Evolutionary conservation across 306 rosid genomes (phyloP), one percentile per base, ranked within the genome.

Genomic region (Pyrus pyrifolia): DNA sequence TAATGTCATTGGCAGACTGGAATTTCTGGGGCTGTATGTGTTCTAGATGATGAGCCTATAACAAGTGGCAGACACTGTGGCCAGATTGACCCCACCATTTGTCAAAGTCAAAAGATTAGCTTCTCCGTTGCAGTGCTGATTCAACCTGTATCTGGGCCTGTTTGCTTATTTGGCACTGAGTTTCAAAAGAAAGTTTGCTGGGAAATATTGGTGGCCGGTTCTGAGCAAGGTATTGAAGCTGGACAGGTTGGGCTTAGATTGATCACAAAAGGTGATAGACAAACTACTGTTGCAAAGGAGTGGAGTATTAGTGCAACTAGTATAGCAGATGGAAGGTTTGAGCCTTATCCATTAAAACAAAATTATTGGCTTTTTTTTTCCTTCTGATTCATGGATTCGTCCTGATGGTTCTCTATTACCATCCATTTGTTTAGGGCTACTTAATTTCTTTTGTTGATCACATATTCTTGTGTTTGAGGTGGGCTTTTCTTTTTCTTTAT

Each of bases 221-320:
- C 97, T 70, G 99, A 96, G 83, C 99, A 96, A 86, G 99, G 98
- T 67, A 90, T 92, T 76, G 99, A 96, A 83, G 99, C 99, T 68
- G 99, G 99, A 74, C 99, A 92, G 86, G 99, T 96, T 86, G 99
- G 98, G 80, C 93, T 96, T 78, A 81, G 99, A 86, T 87, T 96
- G 86, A 96, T 96, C 79, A 92, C 97, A 33, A 92, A 96, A 84
- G 96, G 99, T 71, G 99, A 96, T 79, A 92, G 98, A 77, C 99
- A 96, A 78, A 91, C 96, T 67, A 96, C 96, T 45, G 97, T 89
- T 60, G 91, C 94, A 67, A 96, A 85, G 84, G 99, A 96, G 76
- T 96, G 99, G 99, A 92, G 97, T 81, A 88, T 96, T 68, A 86
- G 99, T 83, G 93, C 91, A 58, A 86, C 98, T 66, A 81, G 98